These are phyloP conservation scores for Alternaria metachromatica DNA, from an alignment of 2,329 filamentous ascomycete genomes.

Conservation along the genomic window DNA sequence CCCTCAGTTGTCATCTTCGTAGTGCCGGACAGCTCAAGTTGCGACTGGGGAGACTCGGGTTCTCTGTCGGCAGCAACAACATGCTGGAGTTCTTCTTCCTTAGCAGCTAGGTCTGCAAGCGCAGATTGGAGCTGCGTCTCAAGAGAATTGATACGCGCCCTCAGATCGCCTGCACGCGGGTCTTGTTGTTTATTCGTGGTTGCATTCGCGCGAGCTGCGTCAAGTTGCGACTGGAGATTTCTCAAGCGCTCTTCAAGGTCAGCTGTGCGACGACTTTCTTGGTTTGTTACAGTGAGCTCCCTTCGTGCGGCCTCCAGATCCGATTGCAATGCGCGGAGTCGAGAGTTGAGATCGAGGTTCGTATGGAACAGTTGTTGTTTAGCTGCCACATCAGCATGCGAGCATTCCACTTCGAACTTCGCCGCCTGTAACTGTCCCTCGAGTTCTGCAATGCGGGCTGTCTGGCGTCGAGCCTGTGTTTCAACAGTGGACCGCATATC, in stretches of 20 bases:
- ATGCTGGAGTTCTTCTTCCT: constrained; percentile 1
- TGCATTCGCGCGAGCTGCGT: neutral
- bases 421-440: constrained; percentile 31
- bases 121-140: neutral
- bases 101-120: neutral
- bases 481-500: constrained; percentile 13
- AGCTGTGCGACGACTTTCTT: neutral
- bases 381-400: constrained; percentile 29
- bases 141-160: constrained; percentile 14
- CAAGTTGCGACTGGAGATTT: neutral
- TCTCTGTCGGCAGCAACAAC: neutral
- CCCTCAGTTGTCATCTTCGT: neutral
- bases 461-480: constrained; percentile 13
- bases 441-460: constrained; percentile 26
- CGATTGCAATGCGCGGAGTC: constrained; percentile 24
- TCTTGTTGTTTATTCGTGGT: constrained; percentile 8
- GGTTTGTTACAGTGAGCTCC: neutral
- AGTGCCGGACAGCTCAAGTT: neutral
- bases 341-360: constrained; percentile 31
- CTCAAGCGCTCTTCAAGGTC: constrained; percentile 2
- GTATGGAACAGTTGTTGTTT: constrained; percentile 37
- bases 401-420: constrained; percentile 36
- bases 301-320: constrained; percentile 22
- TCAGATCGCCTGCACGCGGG: constrained; percentile 6
- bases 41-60: neutral